Base-by-base conservation (phyloP, 1,284 basidiomycete species). In the Ganoderma leucocontextum region DNA sequence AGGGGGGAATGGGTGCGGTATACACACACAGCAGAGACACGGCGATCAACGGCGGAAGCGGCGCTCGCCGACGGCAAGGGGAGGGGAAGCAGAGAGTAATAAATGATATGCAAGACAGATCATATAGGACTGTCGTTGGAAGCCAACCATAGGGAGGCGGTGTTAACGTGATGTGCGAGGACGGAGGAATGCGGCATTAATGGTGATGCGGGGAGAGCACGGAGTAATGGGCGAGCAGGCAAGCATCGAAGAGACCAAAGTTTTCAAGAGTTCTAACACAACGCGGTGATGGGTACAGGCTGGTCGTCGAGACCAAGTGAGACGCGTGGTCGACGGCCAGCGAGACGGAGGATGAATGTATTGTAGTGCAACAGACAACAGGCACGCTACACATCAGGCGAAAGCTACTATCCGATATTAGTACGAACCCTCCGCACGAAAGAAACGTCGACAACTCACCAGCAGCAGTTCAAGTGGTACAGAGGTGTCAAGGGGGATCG, bases 241-340 rank as follows among this genome's bases (percentile, higher is more conserved):
- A 19, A 38, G 19, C 10, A 38, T n/a, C 36, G 36, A 58, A 13
- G 35, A 10, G 9, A 35, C 17, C 36, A 6, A 33, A 25, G 36
- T 19, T 39, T 29, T 60, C n/a, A 25, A 22, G 22, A 41, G 36
- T 38, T 60, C 36, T 41, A 41, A 42, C 58, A 42, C 38, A 38
- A 15, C 35, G 35, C 33, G 33, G 35, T 47, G 44, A 41, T 42
- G n/a, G 13, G 49, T 25, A 65, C 70, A 63, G 59, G 63, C 64
- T 60, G 71, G 71, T 67, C 69, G 69, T 65, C 67, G 53, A 70
- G 71, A 64, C 67, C 69, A 70, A 63, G 41, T 41, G 42, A 25
- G 57, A 25, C 57, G 68, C 38, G 57, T 33, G 60, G 60, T 59
- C 52, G 68, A 65, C 70, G 66, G 62, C 70, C 66, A 68, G 70